Evolutionary conservation across 2,329 filamentous ascomycete species (phyloP), one percentile per base, ranked within the genome.

Genomic region (Raffaelea albimanens): DNA sequence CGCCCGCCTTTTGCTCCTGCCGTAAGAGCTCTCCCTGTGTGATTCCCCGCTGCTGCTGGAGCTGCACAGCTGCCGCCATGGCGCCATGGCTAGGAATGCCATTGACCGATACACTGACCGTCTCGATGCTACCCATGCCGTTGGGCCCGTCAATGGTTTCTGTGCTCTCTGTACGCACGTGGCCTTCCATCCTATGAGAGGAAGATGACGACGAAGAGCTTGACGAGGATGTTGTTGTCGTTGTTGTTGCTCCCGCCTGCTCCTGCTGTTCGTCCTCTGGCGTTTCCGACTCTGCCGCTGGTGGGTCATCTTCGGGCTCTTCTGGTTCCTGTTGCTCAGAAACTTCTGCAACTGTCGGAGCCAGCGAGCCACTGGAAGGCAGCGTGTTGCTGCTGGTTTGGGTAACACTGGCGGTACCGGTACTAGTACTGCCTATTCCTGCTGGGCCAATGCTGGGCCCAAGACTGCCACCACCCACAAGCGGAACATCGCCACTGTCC

Each of bases 21-120:
- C 88, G 74, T 21, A 94, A 70, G 20, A 94, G 72, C 63, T 94
- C 88, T 43, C 87, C 87, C 64, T 95, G 88, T 1, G 86, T 90
- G 45, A 90, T 77, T 25, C 78, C 85, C 40, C 75, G 60, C 53
- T 60, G 57, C 47, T 57, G 48, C 46, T 50, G 47, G 18, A 44
- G 48, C 31, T 52, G 40, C 18, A 43, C 42, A 21, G 22, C 54
- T 43, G 45, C 52, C 21, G 55, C 53, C 21, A 56, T 57, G 4
- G 68, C 63, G 48, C 67, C 67, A 51, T 72, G 73, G 8, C 76
- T 80, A 0, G 76, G 72, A 42, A 83, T 72, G 13, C 83, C 83
- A 58, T 87, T 89, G 34, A 87, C 71, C 18, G 79, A 84, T 14
- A 90, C 83, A 1, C 82, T 83, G 13, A 90, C 86, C 0, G 87